Conservation (phyloP, 192 early-diverging fungal genomes). For the Allomyces macrogynus region DNA sequence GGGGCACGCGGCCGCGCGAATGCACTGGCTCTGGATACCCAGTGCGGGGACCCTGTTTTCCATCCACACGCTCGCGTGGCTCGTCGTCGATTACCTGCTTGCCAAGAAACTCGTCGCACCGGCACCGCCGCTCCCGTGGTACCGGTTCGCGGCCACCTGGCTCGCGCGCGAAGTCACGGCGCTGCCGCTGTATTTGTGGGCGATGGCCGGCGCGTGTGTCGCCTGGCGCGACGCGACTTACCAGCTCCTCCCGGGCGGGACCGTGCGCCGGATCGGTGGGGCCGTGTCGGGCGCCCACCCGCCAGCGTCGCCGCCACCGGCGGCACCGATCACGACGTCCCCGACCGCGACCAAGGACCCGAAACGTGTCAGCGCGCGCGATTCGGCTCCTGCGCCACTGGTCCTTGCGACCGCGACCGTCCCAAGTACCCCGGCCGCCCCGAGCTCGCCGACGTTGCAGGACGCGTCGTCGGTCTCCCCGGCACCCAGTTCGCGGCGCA, state of each 20-base stretch:
- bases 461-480: neutral
- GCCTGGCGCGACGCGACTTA: constrained; percentile 72
- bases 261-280: constrained; percentile 16
- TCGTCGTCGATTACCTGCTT: constrained; percentile 11
- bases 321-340: no score
- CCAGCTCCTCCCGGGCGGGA: constrained; percentile 34
- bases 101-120: constrained; percentile 1
- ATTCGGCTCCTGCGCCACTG: no score
- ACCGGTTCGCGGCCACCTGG: constrained; percentile 54
- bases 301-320: neutral
- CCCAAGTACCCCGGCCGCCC: no score
- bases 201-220: constrained; percentile 60
- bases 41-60: constrained; percentile 20
- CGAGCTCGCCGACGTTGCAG: neutral
- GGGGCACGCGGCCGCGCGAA: constrained; percentile 12
- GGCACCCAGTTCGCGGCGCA: neutral
- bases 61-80: constrained; percentile 12
- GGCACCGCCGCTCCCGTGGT: constrained; percentile 11
- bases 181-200: constrained; percentile 62
- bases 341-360: no score
- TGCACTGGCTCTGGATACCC: constrained; percentile 29
- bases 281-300: neutral
- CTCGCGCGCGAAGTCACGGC: constrained; percentile 57
- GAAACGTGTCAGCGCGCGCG: no score
- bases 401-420: no score